phyloP scores from a whole-genome alignment of 345 rosid species.

The Gossypium australe region DNA sequence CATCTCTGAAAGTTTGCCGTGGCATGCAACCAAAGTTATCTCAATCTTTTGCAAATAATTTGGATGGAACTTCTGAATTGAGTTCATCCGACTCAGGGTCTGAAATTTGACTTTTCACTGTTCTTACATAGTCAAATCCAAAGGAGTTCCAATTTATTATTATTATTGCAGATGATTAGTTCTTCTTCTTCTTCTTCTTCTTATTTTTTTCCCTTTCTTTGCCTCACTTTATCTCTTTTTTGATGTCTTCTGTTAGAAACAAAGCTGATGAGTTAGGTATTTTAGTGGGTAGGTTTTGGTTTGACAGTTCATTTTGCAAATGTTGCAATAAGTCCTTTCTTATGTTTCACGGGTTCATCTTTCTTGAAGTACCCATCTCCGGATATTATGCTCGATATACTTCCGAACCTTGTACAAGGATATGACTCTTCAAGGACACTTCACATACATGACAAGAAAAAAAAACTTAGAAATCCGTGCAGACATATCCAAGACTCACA shows the following conservation, averaged over 20 bases:
- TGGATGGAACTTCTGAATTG: constrained; percentile 33
- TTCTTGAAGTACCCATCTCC: no score
- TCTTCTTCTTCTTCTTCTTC: neutral
- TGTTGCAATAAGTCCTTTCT: constrained; percentile 48
- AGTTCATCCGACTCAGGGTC: constrained; percentile 38
- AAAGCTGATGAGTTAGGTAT: neutral
- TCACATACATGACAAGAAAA: no score
- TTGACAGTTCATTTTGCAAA: constrained; percentile 42
- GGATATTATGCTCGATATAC: no score
- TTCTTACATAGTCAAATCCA: constrained; percentile 13
- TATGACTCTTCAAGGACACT: no score
- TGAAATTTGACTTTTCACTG: constrained; percentile 26
- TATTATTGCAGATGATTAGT: constrained; percentile 48
- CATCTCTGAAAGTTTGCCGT: constrained; percentile 31
- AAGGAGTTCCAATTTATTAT: constrained; percentile 31
- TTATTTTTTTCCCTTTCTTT: neutral
- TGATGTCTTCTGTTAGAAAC: constrained; percentile 2
- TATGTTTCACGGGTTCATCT: no score
- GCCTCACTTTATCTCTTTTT: neutral
- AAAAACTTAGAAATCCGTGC: no score
- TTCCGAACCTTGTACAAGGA: no score
- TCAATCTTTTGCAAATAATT: constrained; percentile 28
- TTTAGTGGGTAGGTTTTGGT: constrained; percentile 30
- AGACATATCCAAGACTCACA: no score
- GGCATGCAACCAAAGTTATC: constrained; percentile 39